These are phyloP conservation scores for Ophiocytium majus DNA, from an alignment of 352 stramenopile genomes.

Conservation along the genomic window DNA sequence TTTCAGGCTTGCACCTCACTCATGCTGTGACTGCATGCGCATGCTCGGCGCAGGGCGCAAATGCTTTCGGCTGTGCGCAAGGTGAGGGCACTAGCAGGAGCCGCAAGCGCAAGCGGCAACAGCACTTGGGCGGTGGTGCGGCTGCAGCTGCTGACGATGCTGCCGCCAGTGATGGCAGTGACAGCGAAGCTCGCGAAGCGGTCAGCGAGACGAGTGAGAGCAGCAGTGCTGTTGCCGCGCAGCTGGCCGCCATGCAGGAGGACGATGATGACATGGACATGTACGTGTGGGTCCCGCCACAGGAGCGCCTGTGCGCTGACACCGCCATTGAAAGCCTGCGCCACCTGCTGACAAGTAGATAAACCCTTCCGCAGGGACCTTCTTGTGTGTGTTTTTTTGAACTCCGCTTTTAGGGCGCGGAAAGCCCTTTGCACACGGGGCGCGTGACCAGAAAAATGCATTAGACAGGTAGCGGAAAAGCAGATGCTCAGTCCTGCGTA, in stretches of 20 bases:
- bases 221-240: not conserved
- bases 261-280: not conserved
- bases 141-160: not conserved
- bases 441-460: too few species aligned
- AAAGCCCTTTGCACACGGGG: too few species aligned
- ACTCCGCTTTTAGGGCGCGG: too few species aligned
- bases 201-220: not conserved
- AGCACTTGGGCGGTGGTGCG: not conserved
- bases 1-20: not conserved
- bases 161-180: not conserved
- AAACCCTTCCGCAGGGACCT: too few species aligned
- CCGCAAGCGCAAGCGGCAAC: not conserved
- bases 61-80: too few species aligned
- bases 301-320: not conserved
- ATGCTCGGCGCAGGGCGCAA: not conserved
- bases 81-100: not conserved
- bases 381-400: too few species aligned
- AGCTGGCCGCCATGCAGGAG: not conserved
- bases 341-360: not conserved
- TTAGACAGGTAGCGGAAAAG: too few species aligned
- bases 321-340: not conserved
- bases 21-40: not conserved
- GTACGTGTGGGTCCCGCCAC: not conserved
- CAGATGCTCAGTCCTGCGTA: too few species aligned
- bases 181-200: not conserved